These are phyloP conservation scores for Myriosclerotinia scirpicola DNA, from an alignment of 2,329 filamentous ascomycete genomes.

Conservation along the genomic window DNA sequence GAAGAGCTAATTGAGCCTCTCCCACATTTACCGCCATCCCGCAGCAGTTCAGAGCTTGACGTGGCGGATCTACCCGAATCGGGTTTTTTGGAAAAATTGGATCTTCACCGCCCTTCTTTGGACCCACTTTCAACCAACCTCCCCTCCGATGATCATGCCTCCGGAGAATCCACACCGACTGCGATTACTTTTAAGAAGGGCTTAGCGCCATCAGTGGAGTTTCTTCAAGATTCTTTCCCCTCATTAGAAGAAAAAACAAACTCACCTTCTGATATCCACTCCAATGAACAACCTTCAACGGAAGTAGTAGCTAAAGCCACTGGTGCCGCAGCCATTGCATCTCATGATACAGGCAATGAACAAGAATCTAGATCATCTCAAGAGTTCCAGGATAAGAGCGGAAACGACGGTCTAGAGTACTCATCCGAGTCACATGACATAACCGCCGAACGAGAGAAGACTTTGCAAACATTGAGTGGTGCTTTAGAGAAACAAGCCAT, in stretches of 20 bases:
- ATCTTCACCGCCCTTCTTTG: slow-evolving; percentile 20
- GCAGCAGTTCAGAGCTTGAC: slow-evolving; percentile 45
- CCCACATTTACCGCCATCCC: slow-evolving; percentile 53
- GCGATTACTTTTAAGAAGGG: slow-evolving; percentile 45
- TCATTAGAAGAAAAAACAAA: slow-evolving; percentile 12
- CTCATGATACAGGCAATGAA: slow-evolving; percentile 36
- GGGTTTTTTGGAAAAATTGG: slow-evolving; percentile 16
- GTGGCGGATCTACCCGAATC: slow-evolving; percentile 22
- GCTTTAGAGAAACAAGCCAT: slow-evolving; percentile 15
- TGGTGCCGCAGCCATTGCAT: slow-evolving; percentile 30
- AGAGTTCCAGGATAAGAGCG: slow-evolving; percentile 31
- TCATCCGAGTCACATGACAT: slow-evolving; percentile 22
- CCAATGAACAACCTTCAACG: slow-evolving; percentile 16
- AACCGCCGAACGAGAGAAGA: slow-evolving; percentile 25
- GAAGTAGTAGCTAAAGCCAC: slow-evolving; percentile 29
- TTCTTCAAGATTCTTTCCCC: slow-evolving; percentile 21
- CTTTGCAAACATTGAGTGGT: slow-evolving; percentile 28
- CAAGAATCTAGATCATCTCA: slow-evolving; percentile 46
- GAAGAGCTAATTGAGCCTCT: slow-evolving; percentile 43
- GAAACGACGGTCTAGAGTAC: slow-evolving; percentile 23
- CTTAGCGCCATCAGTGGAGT: slow-evolving; percentile 29
- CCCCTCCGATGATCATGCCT: slow-evolving; percentile 53
- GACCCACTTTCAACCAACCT: slow-evolving; percentile 42
- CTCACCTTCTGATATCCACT: slow-evolving; percentile 17
- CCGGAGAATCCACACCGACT: slow-evolving; percentile 68